These are phyloP conservation scores for Myxozyma neglecta DNA, from an alignment of 805 yeast genomes.

Conservation along the genomic window DNA sequence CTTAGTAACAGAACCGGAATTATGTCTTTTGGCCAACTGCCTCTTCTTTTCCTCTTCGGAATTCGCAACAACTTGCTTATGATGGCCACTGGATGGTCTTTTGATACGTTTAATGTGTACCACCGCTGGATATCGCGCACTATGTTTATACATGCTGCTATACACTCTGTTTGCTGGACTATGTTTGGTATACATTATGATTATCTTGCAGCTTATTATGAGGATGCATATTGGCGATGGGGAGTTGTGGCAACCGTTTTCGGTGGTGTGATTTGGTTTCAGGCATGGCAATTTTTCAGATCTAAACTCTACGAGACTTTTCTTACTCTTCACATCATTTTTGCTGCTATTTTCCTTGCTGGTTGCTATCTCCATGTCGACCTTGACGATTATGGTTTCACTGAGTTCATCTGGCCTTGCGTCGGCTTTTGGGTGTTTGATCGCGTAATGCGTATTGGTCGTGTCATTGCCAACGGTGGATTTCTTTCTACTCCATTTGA, in stretches of 20 bases:
- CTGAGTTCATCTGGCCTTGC: conserved; percentile 42
- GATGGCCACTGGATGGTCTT: conserved; percentile 61
- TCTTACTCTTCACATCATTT: conserved; percentile 54
- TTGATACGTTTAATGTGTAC: conserved; percentile 58
- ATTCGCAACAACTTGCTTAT: conserved; percentile 73
- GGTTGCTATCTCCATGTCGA: conserved; percentile 60
- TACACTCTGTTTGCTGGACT: conserved; percentile 48
- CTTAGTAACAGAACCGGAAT: conserved; percentile 34
- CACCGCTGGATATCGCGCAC: conserved; percentile 66
- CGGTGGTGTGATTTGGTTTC: conserved; percentile 11
- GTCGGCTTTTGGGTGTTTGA: conserved; percentile 73
- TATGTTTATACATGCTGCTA: conserved; percentile 48
- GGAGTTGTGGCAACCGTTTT: conserved; percentile 43
- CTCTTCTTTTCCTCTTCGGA: conserved; percentile 63
- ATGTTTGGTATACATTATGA: background rate
- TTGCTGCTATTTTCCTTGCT: conserved; percentile 55
- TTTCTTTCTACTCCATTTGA: conserved; percentile 1
- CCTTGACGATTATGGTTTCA: conserved; percentile 49
- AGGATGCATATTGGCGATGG: conserved; percentile 1
- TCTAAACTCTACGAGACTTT: conserved; percentile 57
- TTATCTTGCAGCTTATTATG: background rate
- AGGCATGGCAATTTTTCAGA: conserved; percentile 12
- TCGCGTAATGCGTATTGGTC: conserved; percentile 55
- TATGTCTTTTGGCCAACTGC: conserved; percentile 42
- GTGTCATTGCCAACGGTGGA: conserved; percentile 45